phyloP scores from a whole-genome alignment of 2,329 filamentous ascomycete genomes.

The Furcasterigmium furcatum region DNA sequence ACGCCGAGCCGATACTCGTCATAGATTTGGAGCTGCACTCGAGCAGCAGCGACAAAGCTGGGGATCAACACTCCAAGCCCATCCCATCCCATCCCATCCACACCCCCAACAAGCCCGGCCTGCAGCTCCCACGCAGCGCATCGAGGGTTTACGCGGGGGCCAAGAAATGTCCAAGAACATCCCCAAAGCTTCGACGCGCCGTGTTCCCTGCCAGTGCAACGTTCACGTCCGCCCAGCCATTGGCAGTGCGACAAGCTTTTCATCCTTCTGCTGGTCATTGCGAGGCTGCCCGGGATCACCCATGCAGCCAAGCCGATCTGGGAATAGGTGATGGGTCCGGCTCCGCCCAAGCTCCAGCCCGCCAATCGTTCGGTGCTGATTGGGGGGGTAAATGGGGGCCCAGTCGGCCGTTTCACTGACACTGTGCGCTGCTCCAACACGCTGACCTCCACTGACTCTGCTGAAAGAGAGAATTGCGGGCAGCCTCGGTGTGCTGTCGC shows the following conservation, averaged over 20 bases:
- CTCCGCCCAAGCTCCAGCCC: background rate
- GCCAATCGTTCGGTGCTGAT: background rate
- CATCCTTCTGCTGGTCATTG: background rate
- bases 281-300: background rate
- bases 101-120: no score
- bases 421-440: no score
- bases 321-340: background rate
- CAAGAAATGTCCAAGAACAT: background rate
- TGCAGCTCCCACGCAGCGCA: no score
- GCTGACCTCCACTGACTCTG: no score
- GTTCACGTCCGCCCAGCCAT: background rate
- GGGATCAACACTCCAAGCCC: no score
- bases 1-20: no score
- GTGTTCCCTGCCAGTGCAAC: background rate
- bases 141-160: background rate
- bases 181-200: background rate
- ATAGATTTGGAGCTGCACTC: no score
- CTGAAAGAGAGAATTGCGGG: no score
- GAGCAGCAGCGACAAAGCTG: no score
- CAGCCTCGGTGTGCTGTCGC: no score
- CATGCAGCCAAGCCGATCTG: slow-evolving; percentile 1
- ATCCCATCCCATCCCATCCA: no score
- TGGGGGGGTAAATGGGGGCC: background rate
- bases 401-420: no score
- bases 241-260: background rate